A percentile compares a stretch with the other conserved stretches of the same genome.
phyloP scores from a whole-genome alignment of 108 stramenopile genomes.

The Parietichytrium sp. region DNA sequence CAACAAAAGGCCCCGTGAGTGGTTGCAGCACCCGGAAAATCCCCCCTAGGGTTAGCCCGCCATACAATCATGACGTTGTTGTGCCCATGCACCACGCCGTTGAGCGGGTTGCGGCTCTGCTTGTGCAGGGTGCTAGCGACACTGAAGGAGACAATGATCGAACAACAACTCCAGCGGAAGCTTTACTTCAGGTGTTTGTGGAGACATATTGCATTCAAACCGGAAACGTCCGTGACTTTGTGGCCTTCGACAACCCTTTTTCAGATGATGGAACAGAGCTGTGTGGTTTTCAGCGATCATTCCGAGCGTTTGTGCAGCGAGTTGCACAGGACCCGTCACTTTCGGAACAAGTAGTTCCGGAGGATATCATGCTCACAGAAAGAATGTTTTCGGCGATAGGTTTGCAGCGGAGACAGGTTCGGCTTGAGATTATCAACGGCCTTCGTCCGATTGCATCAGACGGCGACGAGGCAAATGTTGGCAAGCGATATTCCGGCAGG shows the following conservation, averaged over 20 bases:
- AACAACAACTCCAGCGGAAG: background rate
- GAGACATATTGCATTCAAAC: background rate
- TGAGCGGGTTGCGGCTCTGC: no score
- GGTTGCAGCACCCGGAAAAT: no score
- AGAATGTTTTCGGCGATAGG: background rate
- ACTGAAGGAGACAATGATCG: background rate
- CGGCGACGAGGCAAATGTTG: background rate
- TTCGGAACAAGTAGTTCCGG: no score
- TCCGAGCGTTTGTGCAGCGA: background rate
- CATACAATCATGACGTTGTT: no score
- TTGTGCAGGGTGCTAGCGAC: no score
- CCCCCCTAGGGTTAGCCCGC: no score
- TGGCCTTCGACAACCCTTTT: background rate
- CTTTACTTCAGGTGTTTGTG: background rate
- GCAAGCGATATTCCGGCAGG: background rate
- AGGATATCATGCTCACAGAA: background rate
- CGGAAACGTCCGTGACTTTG: constrained; percentile 1
- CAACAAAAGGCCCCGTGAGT: background rate
- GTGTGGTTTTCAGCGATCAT: background rate
- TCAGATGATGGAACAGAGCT: no score
- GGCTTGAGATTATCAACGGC: background rate
- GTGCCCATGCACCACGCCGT: no score
- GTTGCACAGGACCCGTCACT: background rate
- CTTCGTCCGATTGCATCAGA: background rate
- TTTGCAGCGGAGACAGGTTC: background rate